phyloP scores from a whole-genome alignment of 305 asterid species.

The Lippia alba region DNA sequence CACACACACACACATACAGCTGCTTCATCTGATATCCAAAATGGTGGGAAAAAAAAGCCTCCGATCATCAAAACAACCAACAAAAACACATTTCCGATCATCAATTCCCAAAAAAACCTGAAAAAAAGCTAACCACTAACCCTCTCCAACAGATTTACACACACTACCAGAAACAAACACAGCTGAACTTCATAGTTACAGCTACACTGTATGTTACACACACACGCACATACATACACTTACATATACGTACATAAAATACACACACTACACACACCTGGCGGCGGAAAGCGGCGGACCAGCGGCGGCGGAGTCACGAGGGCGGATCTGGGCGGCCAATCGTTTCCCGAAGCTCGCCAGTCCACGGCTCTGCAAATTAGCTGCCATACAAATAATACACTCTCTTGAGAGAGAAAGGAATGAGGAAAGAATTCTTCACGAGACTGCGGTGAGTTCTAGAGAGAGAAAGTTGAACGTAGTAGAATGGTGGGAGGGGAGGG shows the following conservation, averaged over 20 bases:
- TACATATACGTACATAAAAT: constrained; percentile 11
- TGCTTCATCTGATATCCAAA: no score
- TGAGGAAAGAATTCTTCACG: neutral
- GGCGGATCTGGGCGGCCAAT: constrained; percentile 53
- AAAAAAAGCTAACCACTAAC: neutral
- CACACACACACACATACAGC: neutral
- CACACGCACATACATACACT: constrained; percentile 7
- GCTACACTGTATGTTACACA: no score
- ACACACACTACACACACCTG: constrained; percentile 37
- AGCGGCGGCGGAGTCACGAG: constrained; percentile 32
- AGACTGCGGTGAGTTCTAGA: neutral
- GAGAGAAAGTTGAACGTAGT: neutral
- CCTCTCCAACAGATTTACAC: neutral
- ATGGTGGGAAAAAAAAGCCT: neutral
- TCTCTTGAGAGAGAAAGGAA: neutral
- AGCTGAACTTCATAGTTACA: neutral
- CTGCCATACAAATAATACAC: constrained; percentile 62
- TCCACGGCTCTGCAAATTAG: constrained; percentile 60
- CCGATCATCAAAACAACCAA: neutral
- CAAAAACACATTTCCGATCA: no score
- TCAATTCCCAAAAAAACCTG: neutral
- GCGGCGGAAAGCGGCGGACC: constrained; percentile 30
- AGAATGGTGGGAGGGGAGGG: constrained; percentile 17
- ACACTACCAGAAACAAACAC: neutral
- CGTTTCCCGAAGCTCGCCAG: constrained; percentile 62